Evolutionary conservation across 1,284 basidiomycete genomes (phyloP), one percentile per base, ranked within the genome.

Genomic region (Papiliotrema laurentii): DNA sequence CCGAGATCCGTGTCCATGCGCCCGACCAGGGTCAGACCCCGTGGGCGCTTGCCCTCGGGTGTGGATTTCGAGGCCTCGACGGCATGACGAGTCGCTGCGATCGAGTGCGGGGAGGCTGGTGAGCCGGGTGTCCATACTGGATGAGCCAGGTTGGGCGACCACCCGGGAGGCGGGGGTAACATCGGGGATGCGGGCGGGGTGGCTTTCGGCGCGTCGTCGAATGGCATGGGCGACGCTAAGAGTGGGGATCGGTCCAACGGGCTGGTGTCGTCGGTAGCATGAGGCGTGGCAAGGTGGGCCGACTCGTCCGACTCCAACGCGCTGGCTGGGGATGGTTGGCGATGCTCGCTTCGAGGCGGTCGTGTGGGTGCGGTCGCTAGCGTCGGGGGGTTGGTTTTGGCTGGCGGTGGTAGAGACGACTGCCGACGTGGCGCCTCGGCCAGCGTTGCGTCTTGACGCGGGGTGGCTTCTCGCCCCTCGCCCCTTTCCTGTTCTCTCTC

Each of bases 11-110:
- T 58, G 7, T 69, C 64, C 56, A 66, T 64, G 31, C 61, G 51
- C 2, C 68, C 68, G 1, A 69, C 64, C 3, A 69, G 49, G 6
- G 65, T 68, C 45, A 63, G 21, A 2, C 59, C 60, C 34, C 58
- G 42, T 3, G 57, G 44, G 24, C 59, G 38, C 34, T 51, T 45
- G 6, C 55, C 56, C n/a, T 55, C 55, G 7, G 56, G 50, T 11
- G 54, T 49, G 13, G 56, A 53, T 26, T 55, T 51, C 25, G 45
- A 49, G 2, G 47, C 64, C 33, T 66, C 58, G 11, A 65, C 60
- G 6, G 66, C 66, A 22, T 60, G 58, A 7, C 56, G 47, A 1
- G 64, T 66, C 2, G 64, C 64, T 1, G 56, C 54, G 19, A 65
- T 45, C 22, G 59, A 62, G 37, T 66, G 64, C 13, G 66, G 66